Evolutionary conservation across 2,329 filamentous ascomycete species (phyloP).

Genomic region (Botryotinia calthae): DNA sequence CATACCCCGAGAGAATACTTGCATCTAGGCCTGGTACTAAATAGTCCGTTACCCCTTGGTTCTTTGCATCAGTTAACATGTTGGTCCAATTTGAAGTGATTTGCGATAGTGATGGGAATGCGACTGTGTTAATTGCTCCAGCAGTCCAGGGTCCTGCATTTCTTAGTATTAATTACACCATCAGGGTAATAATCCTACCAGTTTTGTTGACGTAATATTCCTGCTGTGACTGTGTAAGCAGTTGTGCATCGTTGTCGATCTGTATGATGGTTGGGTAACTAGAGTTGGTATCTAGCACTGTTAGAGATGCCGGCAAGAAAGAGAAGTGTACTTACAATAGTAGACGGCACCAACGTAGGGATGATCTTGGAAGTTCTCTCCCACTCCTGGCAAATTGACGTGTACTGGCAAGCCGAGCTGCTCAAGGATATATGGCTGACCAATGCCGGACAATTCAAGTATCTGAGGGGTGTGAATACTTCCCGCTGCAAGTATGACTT

Average conservation of each 20-base stretch:
- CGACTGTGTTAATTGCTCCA: constrained; percentile 34
- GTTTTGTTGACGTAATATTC: constrained; percentile 35
- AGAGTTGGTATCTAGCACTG: constrained; percentile 26
- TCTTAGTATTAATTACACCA: neutral
- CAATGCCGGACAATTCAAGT: constrained; percentile 52
- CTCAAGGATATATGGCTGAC: constrained; percentile 45
- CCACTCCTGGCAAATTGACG: constrained; percentile 49
- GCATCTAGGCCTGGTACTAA: constrained; percentile 28
- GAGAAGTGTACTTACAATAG: constrained; percentile 27
- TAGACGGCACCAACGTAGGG: constrained; percentile 35
- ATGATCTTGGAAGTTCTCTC: constrained; percentile 52
- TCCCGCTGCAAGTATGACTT: constrained; percentile 53
- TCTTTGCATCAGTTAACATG: constrained; percentile 27
- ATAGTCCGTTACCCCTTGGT: constrained; percentile 26
- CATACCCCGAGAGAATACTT: constrained; percentile 30
- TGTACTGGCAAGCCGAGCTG: constrained; percentile 44
- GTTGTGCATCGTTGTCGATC: constrained; percentile 25
- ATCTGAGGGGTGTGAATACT: constrained; percentile 52
- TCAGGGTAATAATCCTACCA: constrained; percentile 17
- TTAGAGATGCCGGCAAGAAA: constrained; percentile 19
- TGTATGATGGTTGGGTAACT: constrained; percentile 29
- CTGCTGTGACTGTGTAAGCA: constrained; percentile 26
- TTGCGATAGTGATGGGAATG: constrained; percentile 31
- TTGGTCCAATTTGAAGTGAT: constrained; percentile 28
- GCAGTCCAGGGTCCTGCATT: constrained; percentile 25